Base-by-base conservation (phyloP, 768 basidiomycete species). In the Lanmaoa rubissima region DNA sequence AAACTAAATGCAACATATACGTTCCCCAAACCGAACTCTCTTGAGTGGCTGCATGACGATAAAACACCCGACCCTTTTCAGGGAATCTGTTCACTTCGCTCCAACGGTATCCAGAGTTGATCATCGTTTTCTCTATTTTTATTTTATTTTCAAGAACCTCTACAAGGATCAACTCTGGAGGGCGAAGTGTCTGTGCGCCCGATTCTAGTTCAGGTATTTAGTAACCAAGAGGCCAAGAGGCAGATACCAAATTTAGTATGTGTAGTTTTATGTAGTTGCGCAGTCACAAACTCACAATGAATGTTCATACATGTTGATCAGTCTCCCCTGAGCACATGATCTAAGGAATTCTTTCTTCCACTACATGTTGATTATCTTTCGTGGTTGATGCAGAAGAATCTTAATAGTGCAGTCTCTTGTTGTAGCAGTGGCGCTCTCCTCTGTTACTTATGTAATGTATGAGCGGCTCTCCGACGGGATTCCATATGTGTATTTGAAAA, bases 201-300 rank as follows among this genome's bases (percentile, higher is more conserved):
- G 21, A 41, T 39, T 34, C 42, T 21, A 35, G 28, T 48, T n/a
- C 10, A 19, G 17, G 26, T 40, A 28, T 24, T 44, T 34, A n/a
- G 43, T 34, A 41, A 59, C 51, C 31, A 47, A 45, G 32, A 45
- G 19, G 36, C 51, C 31, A 47, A 45, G 32, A 45, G 19, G 36
- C 39, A 36, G 34, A 58, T 60, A 48, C 71, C 71, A 60, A 55
- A 67, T 73, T 61, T 65, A 46, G 69, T 59, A 67, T 60, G 55
- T 59, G 62, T 69, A 56, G 69, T 68, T 68, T 53, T 50, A 14
- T 31, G 21, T 17, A 12, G 42, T 34, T 17, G 24, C 28, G 24
- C 28, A 31, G 28, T 31, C 28, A 31, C 28, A 26, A 2, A 28
- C 28, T 9, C 28, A 7, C 28, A 26, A 10, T 42, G 13, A 42